Conservation (phyloP, 1,284 basidiomycete species). For the Rhizoctonia solani region DNA sequence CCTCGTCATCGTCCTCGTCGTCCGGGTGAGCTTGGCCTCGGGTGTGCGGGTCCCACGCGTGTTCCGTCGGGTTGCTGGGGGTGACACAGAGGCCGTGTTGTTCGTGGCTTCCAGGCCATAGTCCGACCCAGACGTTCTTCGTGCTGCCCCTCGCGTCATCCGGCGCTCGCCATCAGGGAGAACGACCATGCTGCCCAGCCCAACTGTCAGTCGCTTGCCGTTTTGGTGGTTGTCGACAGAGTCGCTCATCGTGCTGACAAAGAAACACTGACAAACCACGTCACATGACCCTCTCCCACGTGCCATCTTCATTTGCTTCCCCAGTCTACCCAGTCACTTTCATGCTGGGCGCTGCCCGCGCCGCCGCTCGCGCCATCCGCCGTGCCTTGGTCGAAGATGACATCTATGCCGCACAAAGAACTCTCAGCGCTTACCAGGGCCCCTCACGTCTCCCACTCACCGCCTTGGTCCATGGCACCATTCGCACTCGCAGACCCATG, state of each 20-base stretch:
- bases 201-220: conserved; percentile 15
- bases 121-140: conserved; percentile 21
- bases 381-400: conserved; percentile 9
- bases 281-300: background rate
- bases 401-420: background rate
- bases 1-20: conserved; percentile 24
- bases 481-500: conserved; percentile 10
- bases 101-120: conserved; percentile 1
- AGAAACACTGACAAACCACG: background rate
- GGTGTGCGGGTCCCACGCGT: conserved; percentile 20
- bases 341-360: conserved; percentile 28
- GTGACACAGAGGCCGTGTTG: background rate
- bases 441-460: conserved; percentile 19
- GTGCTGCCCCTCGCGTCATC: conserved; percentile 14
- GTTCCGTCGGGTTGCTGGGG: conserved; percentile 4
- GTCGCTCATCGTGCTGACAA: conserved; percentile 19
- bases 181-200: conserved; percentile 14
- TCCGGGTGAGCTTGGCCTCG: conserved; percentile 9
- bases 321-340: background rate
- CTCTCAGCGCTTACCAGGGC: conserved; percentile 4
- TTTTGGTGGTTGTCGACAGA: conserved; percentile 11
- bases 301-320: background rate
- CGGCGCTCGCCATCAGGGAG: conserved; percentile 27
- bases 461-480: conserved; percentile 14
- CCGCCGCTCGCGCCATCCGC: conserved; percentile 27